Evolutionary conservation across 1,284 basidiomycete genomes (phyloP).

Genomic region (Naganishia liquefaciens): DNA sequence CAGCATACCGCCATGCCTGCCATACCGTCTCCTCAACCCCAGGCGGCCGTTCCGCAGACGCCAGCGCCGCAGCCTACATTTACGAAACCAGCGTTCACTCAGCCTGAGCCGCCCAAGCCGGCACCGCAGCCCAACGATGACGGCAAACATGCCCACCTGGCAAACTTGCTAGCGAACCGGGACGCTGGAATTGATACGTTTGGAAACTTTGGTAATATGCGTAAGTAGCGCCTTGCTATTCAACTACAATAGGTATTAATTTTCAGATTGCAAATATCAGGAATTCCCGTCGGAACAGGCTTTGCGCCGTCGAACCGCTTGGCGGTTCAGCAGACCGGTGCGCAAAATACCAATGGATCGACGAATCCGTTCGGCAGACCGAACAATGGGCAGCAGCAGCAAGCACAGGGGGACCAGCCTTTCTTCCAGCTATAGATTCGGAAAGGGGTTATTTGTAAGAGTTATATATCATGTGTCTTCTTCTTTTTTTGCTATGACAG

Average conservation of each 20-base stretch:
- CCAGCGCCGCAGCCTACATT: conserved; percentile 49
- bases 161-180: conserved; percentile 73
- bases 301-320: conserved; percentile 59
- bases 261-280: conserved; percentile 50
- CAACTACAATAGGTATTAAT: not conserved
- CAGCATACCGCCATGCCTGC: conserved; percentile 52
- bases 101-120: conserved; percentile 37
- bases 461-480: too few species aligned
- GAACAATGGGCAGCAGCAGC: conserved; percentile 56
- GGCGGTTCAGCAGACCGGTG: conserved; percentile 63
- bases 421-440: conserved; percentile 71
- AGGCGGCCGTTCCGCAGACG: conserved; percentile 39
- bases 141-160: conserved; percentile 74
- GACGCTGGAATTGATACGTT: conserved; percentile 93
- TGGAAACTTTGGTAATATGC: conserved; percentile 77
- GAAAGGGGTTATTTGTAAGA: not conserved
- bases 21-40: conserved; percentile 49
- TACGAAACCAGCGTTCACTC: conserved; percentile 34
- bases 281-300: conserved; percentile 64
- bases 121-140: conserved; percentile 53
- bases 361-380: conserved; percentile 74
- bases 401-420: conserved; percentile 65
- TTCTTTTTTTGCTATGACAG: too few species aligned
- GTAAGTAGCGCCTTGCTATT: conserved; percentile 56
- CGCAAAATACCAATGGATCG: conserved; percentile 41